Percentiles rank a stretch among this genome's conserved stretches.
phyloP scores from a whole-genome alignment of 2,329 filamentous ascomycete species.

The Dactylellina cionopaga region DNA sequence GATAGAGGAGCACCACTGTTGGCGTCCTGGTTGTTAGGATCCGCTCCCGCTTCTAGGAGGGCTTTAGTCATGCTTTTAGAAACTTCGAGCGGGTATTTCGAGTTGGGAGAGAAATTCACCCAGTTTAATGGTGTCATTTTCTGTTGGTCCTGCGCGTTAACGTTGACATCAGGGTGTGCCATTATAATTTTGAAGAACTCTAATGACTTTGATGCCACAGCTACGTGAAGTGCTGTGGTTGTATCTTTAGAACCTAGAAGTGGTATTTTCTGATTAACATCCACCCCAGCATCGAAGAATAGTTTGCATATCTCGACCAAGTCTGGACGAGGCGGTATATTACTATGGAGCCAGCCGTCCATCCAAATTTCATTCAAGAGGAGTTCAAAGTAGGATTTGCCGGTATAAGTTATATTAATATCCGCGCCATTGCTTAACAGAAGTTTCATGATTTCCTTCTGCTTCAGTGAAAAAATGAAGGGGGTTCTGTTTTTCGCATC shows the following conservation, averaged over 20 bases:
- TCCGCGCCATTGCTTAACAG: slow-evolving; percentile 18
- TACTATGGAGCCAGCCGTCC: slow-evolving; percentile 13
- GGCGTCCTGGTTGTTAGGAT: slow-evolving; percentile 48
- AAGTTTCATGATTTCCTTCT: background rate
- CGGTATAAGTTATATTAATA: background rate
- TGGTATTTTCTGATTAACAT: slow-evolving; percentile 31
- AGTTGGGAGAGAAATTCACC: slow-evolving; percentile 24
- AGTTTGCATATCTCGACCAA: slow-evolving; percentile 18
- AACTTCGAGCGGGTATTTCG: slow-evolving; percentile 31
- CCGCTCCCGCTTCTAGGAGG: slow-evolving; percentile 44
- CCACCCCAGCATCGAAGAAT: slow-evolving; percentile 28
- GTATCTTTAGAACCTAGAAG: slow-evolving; percentile 3
- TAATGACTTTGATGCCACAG: slow-evolving; percentile 22
- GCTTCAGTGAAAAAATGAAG: background rate
- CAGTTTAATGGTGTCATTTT: slow-evolving; percentile 40
- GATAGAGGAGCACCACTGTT: slow-evolving; percentile 42
- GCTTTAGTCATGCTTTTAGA: slow-evolving; percentile 31
- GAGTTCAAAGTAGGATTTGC: background rate
- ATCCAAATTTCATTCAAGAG: background rate
- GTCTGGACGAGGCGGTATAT: slow-evolving; percentile 19
- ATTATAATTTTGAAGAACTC: slow-evolving; percentile 29
- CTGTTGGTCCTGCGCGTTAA: slow-evolving; percentile 25
- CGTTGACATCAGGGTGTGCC: slow-evolving; percentile 21
- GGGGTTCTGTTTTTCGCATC: background rate
- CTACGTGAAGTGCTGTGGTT: slow-evolving; percentile 18